Conservation (phyloP, 345 rosid genomes). For the Xanthoceras sorbifolium region DNA sequence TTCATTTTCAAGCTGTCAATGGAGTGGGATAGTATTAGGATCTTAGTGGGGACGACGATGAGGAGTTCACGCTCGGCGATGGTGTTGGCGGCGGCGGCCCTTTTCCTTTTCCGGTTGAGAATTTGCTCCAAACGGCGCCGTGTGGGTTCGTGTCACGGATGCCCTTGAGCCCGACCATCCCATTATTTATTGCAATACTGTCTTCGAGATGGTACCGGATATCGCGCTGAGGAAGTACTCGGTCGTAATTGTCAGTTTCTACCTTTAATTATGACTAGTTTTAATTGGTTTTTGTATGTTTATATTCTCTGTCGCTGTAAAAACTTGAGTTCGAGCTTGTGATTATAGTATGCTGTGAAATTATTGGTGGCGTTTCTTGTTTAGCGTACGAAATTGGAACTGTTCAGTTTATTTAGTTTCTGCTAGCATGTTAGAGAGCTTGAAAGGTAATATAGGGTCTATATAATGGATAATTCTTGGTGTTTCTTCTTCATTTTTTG, state of each 20-base stretch:
- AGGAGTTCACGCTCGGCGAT: slow-evolving; percentile 53
- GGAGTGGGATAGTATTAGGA: slow-evolving; percentile 99
- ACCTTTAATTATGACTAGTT: slow-evolving; percentile 12
- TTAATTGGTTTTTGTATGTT: not conserved
- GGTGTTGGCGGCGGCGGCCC: slow-evolving; percentile 54
- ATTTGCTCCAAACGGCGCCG: slow-evolving; percentile 70
- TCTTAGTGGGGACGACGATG: slow-evolving; percentile 81
- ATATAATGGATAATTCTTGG: not conserved
- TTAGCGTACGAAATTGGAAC: not conserved
- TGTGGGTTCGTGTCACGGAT: slow-evolving; percentile 88
- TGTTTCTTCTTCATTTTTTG: not conserved
- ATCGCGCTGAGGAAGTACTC: slow-evolving; percentile 86
- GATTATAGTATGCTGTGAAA: too few relatives aligned
- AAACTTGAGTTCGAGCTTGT: too few relatives aligned
- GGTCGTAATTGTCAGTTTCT: slow-evolving; percentile 77
- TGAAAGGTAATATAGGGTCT: not conserved
- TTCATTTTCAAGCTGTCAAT: slow-evolving; percentile 18
- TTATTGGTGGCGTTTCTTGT: not conserved
- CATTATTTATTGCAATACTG: slow-evolving; percentile 79
- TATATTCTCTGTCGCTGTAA: too few relatives aligned
- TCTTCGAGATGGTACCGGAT: slow-evolving; percentile 89
- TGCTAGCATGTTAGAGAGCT: not conserved
- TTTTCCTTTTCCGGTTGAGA: slow-evolving; percentile 73
- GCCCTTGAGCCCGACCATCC: slow-evolving; percentile 89
- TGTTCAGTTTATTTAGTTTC: not conserved